phyloP scores from a whole-genome alignment of 2,329 filamentous ascomycete genomes.

The Ophiostoma novo-ulmi region DNA sequence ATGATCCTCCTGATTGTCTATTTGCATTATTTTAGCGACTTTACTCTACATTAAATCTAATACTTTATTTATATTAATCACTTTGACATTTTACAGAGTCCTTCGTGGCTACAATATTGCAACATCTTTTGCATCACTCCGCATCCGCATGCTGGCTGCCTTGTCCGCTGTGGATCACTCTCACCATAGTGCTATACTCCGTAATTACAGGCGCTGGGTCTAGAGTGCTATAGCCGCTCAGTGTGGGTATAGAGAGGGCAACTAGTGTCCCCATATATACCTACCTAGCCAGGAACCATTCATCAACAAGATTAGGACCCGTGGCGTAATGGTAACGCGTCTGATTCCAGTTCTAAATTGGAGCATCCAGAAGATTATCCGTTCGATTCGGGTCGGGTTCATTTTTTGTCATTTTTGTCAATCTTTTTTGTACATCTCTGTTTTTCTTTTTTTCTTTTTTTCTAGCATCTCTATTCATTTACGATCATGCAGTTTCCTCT shows the following conservation, averaged over 20 bases:
- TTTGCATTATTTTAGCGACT: background rate
- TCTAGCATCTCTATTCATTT: background rate
- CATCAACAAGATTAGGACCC: constrained; percentile 1
- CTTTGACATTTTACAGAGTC: no score
- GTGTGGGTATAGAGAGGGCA: no score
- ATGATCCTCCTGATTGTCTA: background rate
- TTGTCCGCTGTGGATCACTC: no score
- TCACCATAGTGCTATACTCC: background rate
- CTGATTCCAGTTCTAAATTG: constrained; percentile 8
- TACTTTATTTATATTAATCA: background rate
- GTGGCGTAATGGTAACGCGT: constrained; percentile 17
- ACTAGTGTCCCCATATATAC: background rate
- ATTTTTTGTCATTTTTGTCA: background rate
- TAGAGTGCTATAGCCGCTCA: no score
- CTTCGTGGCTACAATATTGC: no score
- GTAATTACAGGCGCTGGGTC: no score
- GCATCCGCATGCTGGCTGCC: background rate
- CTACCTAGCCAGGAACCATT: background rate
- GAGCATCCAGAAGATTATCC: constrained; percentile 16
- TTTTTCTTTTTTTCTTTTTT: background rate
- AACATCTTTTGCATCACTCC: no score
- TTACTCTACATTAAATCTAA: background rate
- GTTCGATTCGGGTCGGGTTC: constrained; percentile 16
- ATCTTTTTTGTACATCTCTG: background rate
- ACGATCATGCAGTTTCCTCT: background rate